Conservation (phyloP, 805 yeast species). For the Candida koratica region DNA sequence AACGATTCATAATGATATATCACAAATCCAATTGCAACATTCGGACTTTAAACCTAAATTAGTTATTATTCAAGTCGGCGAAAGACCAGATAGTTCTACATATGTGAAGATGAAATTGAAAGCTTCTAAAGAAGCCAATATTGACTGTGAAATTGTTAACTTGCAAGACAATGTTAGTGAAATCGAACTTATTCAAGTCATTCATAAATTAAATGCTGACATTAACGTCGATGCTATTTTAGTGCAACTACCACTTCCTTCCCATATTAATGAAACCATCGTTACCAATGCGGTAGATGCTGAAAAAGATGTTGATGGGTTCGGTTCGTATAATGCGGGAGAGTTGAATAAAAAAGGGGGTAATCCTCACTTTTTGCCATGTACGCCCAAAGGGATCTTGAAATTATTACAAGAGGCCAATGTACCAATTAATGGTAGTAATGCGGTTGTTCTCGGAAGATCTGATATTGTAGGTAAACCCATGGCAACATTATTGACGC, state of each 20-base stretch:
- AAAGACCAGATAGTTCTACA: slow-evolving; percentile 74
- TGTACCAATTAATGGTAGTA: slow-evolving; percentile 55
- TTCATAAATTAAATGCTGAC: slow-evolving; percentile 56
- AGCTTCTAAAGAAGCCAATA: slow-evolving; percentile 69
- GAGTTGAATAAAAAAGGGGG: slow-evolving; percentile 74
- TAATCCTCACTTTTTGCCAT: slow-evolving; percentile 66
- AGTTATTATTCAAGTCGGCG: slow-evolving; percentile 73
- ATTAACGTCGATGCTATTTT: slow-evolving; percentile 64
- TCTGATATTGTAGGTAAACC: slow-evolving; percentile 86
- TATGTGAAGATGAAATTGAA: slow-evolving; percentile 77
- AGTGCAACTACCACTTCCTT: slow-evolving; percentile 72
- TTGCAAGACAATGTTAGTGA: slow-evolving; percentile 57
- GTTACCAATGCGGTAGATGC: slow-evolving; percentile 64
- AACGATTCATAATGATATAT: slow-evolving; percentile 39
- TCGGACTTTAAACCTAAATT: slow-evolving; percentile 61
- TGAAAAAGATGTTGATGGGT: slow-evolving; percentile 79
- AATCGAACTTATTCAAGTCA: slow-evolving; percentile 49
- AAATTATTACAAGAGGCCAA: slow-evolving; percentile 56
- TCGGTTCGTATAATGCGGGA: slow-evolving; percentile 73
- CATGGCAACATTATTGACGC: slow-evolving; percentile 63
- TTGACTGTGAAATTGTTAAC: slow-evolving; percentile 56
- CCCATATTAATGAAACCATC: slow-evolving; percentile 51
- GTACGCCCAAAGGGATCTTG: slow-evolving; percentile 81
- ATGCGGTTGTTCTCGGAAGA: slow-evolving; percentile 82
- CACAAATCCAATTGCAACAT: slow-evolving; percentile 37